Evolutionary conservation across 2,329 filamentous ascomycete species (phyloP), one percentile per base, ranked within the genome.

Genomic region (Pyrenochaeta sp.): DNA sequence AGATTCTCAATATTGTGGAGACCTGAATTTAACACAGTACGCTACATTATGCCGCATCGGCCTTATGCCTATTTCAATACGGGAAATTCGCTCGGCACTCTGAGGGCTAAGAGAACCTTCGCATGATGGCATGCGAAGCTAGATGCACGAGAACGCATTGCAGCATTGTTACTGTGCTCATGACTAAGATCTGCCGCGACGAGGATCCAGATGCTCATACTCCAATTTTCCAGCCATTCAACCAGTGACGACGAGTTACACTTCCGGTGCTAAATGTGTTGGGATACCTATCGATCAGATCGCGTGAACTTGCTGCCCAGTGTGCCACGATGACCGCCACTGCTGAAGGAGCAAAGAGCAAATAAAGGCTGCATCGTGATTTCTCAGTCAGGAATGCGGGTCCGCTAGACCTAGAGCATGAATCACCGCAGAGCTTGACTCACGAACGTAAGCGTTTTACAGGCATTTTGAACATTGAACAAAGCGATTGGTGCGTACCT

Each of bases 41-140:
- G 42, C 48, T 42, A 56, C 48, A 47, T 49, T n/a, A 25, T 25
- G 10, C 22, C 53, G 43, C 45, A 43, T 55, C 52, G 54, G 54
- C 49, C 44, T 42, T 40, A 22, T 25, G 24, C 13, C 25, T 15
- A n/a, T 46, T 37, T 42, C 6, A 5, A 22, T 22, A n/a, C 39
- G 8, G 9, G 32, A 13, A 36, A 36, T 12, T 12, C 12, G 32
- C 32, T 30, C 32, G 32, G 12, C 32, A n/a, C 2, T 39, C 8
- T 13, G 3, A 8, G 36, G 13, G 15, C n/a, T 4, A 39, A n/a
- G 36, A 13, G 2, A 39, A 3, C 13, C 4, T 39, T n/a, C 36
- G 28, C 5, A 36, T 36, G 12, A 4, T 36, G 12, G 34, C 13
- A 36, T 36, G 12, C 34, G 9, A 36, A 3, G 34, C 13, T 36